These are phyloP conservation scores for Terfezia claveryi DNA, from an alignment of 495 filamentous ascomycete genomes.

Conservation along the genomic window DNA sequence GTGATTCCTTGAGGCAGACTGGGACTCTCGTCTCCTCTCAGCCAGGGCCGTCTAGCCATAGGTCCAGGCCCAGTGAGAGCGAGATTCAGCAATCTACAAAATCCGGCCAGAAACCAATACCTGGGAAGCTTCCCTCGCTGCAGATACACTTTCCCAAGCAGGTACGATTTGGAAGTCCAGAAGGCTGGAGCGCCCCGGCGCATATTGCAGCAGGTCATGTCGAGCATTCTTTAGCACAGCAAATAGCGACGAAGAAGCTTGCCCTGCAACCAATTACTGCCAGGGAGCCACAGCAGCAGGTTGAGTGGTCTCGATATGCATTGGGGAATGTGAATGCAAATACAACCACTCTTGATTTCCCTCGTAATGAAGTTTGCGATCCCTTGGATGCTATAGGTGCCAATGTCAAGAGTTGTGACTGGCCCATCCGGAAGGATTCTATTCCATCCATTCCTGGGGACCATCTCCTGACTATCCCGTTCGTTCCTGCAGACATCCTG, in stretches of 20 bases:
- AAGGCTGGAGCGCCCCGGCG: not conserved
- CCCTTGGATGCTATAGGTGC: slow-evolving; percentile 6
- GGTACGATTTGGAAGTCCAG: not conserved
- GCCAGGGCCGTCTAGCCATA: not conserved
- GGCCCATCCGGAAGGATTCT: slow-evolving; percentile 11
- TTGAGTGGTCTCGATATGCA: slow-evolving; percentile 12
- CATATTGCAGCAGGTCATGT: not conserved
- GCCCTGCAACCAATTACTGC: slow-evolving; percentile 2
- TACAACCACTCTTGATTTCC: slow-evolving; percentile 7
- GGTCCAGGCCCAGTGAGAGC: not conserved
- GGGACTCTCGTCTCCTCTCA: not conserved
- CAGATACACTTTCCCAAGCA: not conserved
- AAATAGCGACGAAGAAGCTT: not conserved
- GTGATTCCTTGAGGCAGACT: slow-evolving; percentile 10
- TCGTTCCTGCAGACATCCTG: not conserved
- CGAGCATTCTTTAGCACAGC: not conserved
- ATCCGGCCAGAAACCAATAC: not conserved
- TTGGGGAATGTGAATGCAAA: slow-evolving; percentile 1
- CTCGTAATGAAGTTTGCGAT: slow-evolving; percentile 4
- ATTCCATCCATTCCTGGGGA: not conserved
- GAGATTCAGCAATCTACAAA: not conserved
- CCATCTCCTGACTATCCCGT: too few relatives aligned
- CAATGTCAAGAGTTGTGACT: not conserved
- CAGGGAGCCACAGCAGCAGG: slow-evolving; percentile 1
- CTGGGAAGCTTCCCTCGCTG: not conserved